Evolutionary conservation across 2,329 filamentous ascomycete genomes (phyloP), one percentile per base, ranked within the genome.

Genomic region (Pezicula carpinea): DNA sequence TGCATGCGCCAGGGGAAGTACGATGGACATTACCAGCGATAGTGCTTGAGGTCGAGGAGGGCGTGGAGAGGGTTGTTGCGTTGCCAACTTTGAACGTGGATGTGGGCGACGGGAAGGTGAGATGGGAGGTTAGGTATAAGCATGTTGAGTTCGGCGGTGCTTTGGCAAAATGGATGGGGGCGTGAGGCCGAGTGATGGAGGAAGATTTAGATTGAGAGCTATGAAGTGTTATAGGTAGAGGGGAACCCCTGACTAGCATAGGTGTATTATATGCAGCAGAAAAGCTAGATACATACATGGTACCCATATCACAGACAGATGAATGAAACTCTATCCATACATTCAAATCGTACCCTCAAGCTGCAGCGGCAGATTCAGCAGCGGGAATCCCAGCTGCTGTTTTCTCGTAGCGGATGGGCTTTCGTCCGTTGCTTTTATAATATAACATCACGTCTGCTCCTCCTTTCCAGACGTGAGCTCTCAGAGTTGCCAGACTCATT

Each of bases 401-500:
- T 39, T 48, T 50, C n/a, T 50, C 40, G 40, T 43, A 44, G 3
- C 22, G n/a, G 22, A 50, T 47, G n/a, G 22, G 14, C 32, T 59
- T 64, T 35, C 81, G 82, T n/a, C 90, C 91, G 59, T 96, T 99
- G 43, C 87, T 77, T 63, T 91, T 95, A 74, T 99, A 99, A 61
- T 89, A 81, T 42, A 99, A 74, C 44, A 95, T 70, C 54, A 99
- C 87, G 67, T 99, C 93, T 59, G 87, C 91, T n/a, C 89, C 89
- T 36, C 88, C 89, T 59, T 95, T 89, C 93, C 93, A 99, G 45
- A 97, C 76, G 62, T 96, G 90, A 2, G 90, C 85, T 26, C 92
- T 84, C 36, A 99, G 82, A 0, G 91, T 96, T 4, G 90, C 89
- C n/a, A 99, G 79, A 31, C 87, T 97, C 85, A 96, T 96, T 26